Evolutionary conservation across 345 rosid species (phyloP).

Genomic region (Boechera retrofracta): DNA sequence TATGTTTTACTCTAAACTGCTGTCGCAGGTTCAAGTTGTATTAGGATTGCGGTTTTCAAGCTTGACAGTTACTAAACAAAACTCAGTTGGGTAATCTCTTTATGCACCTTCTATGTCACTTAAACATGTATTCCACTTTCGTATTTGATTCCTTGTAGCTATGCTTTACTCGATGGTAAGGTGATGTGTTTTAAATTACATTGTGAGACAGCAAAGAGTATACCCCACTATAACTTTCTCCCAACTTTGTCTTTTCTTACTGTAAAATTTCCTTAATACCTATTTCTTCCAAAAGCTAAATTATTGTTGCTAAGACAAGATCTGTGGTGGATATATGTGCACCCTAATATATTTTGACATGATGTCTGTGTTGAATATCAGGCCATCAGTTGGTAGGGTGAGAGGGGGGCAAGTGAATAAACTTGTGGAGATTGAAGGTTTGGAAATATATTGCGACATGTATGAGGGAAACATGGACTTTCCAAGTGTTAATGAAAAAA

Average conservation of each 20-base stretch:
- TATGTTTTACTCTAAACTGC: slow-evolving; percentile 30
- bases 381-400: slow-evolving; percentile 49
- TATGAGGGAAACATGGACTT: slow-evolving; percentile 50
- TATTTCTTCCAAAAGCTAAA: slow-evolving; percentile 13
- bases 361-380: slow-evolving; percentile 29
- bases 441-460: slow-evolving; percentile 76
- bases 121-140: slow-evolving; percentile 2
- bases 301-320: not conserved
- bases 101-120: slow-evolving; percentile 33
- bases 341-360: slow-evolving; percentile 32
- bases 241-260: slow-evolving; percentile 17
- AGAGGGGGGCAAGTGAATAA: slow-evolving; percentile 75
- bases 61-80: slow-evolving; percentile 82
- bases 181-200: slow-evolving; percentile 19
- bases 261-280: slow-evolving; percentile 3
- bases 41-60: slow-evolving; percentile 84
- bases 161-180: slow-evolving; percentile 17
- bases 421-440: slow-evolving; percentile 65
- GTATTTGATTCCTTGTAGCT: slow-evolving; percentile 13
- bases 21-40: slow-evolving; percentile 58
- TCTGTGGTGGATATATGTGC: slow-evolving; percentile 23
- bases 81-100: slow-evolving; percentile 68
- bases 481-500: slow-evolving; percentile 43
- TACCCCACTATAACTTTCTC: slow-evolving; percentile 15
- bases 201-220: slow-evolving; percentile 19